Evolutionary conservation across 257 asterid species (phyloP).

Genomic region (Solanum acaule): DNA sequence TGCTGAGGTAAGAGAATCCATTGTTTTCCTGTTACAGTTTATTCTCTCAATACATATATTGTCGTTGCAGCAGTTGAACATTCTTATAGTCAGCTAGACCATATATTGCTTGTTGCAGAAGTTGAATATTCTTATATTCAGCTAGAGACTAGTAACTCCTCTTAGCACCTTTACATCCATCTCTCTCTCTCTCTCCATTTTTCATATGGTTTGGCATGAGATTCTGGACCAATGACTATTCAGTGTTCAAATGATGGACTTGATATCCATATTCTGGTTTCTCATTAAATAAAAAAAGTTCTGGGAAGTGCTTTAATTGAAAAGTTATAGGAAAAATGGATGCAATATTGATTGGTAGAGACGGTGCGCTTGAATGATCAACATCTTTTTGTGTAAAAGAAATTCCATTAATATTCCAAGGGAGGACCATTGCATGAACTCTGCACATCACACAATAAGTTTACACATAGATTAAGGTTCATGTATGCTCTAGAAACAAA

Average conservation of each 20-base stretch:
- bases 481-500: neutral
- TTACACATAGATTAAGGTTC: neutral
- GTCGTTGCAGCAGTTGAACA: neutral
- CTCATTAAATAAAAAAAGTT: neutral
- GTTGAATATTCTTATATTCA: neutral
- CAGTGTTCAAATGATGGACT: neutral
- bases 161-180: neutral
- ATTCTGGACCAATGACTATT: neutral
- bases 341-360: neutral
- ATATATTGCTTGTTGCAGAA: neutral
- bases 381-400: neutral
- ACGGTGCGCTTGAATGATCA: neutral
- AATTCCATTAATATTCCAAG: neutral
- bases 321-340: neutral
- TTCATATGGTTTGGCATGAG: neutral
- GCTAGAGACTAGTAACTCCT: neutral
- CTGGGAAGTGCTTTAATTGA: neutral
- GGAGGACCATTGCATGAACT: neutral
- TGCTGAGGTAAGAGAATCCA: conserved; percentile 58
- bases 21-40: neutral
- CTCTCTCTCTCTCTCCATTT: neutral
- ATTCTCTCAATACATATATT: neutral
- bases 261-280: neutral
- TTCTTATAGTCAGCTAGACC: neutral
- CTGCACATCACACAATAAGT: neutral